phyloP scores from a whole-genome alignment of 2,329 filamentous ascomycete species.

The Dactylonectria macrodidyma region DNA sequence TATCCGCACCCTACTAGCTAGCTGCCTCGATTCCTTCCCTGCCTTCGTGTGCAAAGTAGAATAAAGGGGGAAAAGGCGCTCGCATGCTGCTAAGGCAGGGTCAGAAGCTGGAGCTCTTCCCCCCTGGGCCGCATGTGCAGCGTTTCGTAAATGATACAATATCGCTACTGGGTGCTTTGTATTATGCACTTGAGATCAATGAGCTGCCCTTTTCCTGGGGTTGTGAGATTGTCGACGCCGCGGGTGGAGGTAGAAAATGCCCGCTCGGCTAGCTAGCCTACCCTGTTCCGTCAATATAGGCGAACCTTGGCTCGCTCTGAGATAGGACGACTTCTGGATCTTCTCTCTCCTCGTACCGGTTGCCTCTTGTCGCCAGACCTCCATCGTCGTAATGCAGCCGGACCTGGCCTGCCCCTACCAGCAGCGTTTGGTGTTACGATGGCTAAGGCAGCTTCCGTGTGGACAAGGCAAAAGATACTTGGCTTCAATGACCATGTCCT shows the following conservation, averaged over 20 bases:
- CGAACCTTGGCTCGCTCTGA: slow-evolving; percentile 3
- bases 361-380: slow-evolving; percentile 6
- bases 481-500: slow-evolving; percentile 9
- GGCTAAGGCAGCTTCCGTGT: slow-evolving; percentile 7
- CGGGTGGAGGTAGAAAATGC: background rate
- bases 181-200: slow-evolving; percentile 19
- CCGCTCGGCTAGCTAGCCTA: background rate
- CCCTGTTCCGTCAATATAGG: background rate
- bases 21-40: slow-evolving; percentile 16
- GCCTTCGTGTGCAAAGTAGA: slow-evolving; percentile 11
- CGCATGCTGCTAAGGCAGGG: slow-evolving; percentile 1
- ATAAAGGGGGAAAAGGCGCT: slow-evolving; percentile 14
- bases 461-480: slow-evolving; percentile 16
- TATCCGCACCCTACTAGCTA: slow-evolving; percentile 21
- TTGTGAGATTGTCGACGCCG: slow-evolving; percentile 16
- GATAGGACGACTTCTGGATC: slow-evolving; percentile 26
- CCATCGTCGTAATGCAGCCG: slow-evolving; percentile 3
- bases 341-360: slow-evolving; percentile 19
- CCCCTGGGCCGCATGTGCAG: background rate
- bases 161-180: background rate
- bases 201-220: slow-evolving; percentile 15
- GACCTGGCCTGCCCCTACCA: slow-evolving; percentile 15
- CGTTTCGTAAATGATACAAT: background rate
- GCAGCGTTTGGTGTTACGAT: slow-evolving; percentile 18
- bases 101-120: slow-evolving; percentile 25